Base-by-base conservation (phyloP, 2,329 filamentous ascomycete species). In the Cercospora berteroae region DNA sequence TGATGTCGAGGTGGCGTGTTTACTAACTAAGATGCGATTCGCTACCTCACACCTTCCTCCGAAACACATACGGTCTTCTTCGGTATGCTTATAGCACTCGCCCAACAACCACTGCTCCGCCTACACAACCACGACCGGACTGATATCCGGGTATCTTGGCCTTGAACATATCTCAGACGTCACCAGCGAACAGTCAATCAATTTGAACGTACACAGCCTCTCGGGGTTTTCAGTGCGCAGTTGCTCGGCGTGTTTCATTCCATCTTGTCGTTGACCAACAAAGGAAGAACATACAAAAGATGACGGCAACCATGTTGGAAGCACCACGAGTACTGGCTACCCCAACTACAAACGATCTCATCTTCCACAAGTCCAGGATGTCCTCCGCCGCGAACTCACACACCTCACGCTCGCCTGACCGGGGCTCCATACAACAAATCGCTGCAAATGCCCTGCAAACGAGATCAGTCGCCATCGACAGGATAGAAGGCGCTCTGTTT, bases 401-500 rank as follows among this genome's bases (percentile, higher is more conserved):
- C 63, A 65, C 67, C 33, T 60, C 70, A 31, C 39, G 58, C 60
- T 69, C 74, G 20, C 73, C 72, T 12, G 72, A 76, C 59, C 67
- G 70, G 31, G 67, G 65, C 16, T 69, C 72, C 7, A 63, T 77
- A 27, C 72, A 74, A 52, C 70, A 71, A 55, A 66, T 70, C 16
- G 76, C 74, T 18, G 63, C 60, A 27, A 68, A 67, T 33, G 73
- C 73, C 42, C 66, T 77, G 7, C 74, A 74, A 36, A 73, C 70
- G 16, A 74, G 70, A 62, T 67, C 69, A 5, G 71, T 77, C 10
- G 66, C 61, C 5, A 70, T 76, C 29, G 73, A 77, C 52, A 65
- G 69, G 62, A 62, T 75, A 13, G 65, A 71, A 52, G 70, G 73
- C 5, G 68, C 75, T 7, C 73, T 81, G 4, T 79, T 81, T 62